Evolutionary conservation across 331 rosid genomes (phyloP).

Genomic region (Saraca asoca): DNA sequence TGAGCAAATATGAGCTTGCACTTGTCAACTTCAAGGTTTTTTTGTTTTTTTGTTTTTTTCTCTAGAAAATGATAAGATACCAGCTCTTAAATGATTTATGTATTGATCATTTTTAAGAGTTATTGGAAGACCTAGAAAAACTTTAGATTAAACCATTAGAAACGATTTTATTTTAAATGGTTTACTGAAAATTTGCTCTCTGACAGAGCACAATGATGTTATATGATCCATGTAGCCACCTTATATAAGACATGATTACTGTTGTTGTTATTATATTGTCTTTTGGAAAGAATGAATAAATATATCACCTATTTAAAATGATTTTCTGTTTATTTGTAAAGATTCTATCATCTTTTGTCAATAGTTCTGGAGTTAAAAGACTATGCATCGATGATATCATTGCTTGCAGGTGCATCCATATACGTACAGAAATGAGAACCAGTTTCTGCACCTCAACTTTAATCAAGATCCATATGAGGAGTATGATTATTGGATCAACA

Average conservation of each 20-base stretch:
- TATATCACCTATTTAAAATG: no score
- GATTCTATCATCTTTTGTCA: constrained; percentile 12
- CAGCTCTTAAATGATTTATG: background rate
- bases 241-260: no score
- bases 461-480: constrained; percentile 79
- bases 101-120: background rate
- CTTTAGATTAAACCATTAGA: no score
- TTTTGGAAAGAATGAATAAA: no score
- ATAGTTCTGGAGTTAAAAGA: constrained; percentile 20
- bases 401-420: constrained; percentile 91
- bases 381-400: constrained; percentile 15
- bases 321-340: background rate
- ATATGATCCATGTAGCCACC: background rate
- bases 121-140: no score
- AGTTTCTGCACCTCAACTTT: constrained; percentile 60
- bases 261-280: no score
- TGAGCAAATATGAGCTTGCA: no score
- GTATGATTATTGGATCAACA: constrained; percentile 77
- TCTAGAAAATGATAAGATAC: background rate
- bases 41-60: background rate
- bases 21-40: background rate
- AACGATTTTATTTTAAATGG: background rate
- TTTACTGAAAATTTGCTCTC: constrained; percentile 3
- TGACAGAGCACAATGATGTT: no score
- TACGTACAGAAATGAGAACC: constrained; percentile 78